Base-by-base conservation (phyloP, 805 yeast species). In the Metschnikowia reukaufii region DNA sequence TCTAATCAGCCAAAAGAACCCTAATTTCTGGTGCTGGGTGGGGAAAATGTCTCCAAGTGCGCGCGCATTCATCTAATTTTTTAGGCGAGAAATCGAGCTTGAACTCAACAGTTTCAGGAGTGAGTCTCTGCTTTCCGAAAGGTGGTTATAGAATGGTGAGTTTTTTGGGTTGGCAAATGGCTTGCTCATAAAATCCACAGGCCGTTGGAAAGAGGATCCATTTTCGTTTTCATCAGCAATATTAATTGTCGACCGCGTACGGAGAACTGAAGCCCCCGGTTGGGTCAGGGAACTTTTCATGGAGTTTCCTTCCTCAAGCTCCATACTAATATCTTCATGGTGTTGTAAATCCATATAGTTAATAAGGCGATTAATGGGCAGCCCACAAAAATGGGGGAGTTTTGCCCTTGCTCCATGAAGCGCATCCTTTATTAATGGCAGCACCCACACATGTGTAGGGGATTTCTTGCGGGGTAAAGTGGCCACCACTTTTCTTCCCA, bases 221-320 rank as follows among this genome's bases (percentile, higher is more conserved):
- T 49, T 54, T 16, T 51, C 47, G 9, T 49, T 52, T 10, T 39
- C 48, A 23, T 40, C 45, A 15, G 52, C 56, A 44, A 71, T 60
- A 41, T 62, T 68, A 17, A 69, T 60, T 4, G 65, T 60, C 34
- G 72, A 69, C 41, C 77, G 49, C 2, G 77, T 71, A 23, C 77
- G 55, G 20, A 72, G 57, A 12, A 65, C 66, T 0, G 67, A 59
- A 5, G 50, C 58, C 6, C 39, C 40, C 1, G 50, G 50, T 0
- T 61, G 49, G 4, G 61, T 53, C n/a, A 57, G 41, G 3, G 65
- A 48, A 2, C 54, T 39, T 49, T 64, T 50, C 12, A 35, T 44
- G 8, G 44, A n/a, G 13, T 60, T 50, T 3, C 74, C 74, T 47
- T 67, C 74, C 52, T 70, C 74, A 49, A 70, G 54, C 29, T 52